These are phyloP conservation scores for Eragrostis nindensis DNA, from an alignment of 176 grass and related monocot species.

Conservation along the genomic window DNA sequence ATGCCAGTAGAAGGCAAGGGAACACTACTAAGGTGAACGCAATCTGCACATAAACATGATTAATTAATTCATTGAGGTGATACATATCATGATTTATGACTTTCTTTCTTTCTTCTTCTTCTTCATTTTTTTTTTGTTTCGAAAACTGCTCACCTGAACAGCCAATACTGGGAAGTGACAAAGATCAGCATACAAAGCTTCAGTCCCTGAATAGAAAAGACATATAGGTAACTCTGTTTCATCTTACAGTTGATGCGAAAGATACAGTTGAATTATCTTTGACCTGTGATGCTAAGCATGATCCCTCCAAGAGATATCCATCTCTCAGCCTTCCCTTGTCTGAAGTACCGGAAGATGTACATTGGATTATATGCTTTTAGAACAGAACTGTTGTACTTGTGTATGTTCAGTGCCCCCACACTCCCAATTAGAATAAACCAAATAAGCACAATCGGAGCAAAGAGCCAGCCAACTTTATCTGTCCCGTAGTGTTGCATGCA, in stretches of 20 bases:
- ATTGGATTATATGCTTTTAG: constrained; percentile 79
- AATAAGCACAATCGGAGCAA: constrained; percentile 79
- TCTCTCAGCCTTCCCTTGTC: constrained; percentile 45
- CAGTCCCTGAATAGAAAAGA: constrained; percentile 61
- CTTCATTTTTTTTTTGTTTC: no score
- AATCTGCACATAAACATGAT: constrained; percentile 57
- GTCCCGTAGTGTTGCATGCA: constrained; percentile 88
- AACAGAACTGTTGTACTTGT: constrained; percentile 71
- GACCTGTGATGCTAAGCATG: constrained; percentile 90
- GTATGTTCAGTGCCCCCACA: constrained; percentile 72
- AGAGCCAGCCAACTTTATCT: constrained; percentile 86
- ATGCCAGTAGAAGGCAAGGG: constrained; percentile 87
- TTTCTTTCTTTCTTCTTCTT: not conserved
- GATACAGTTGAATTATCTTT: constrained; percentile 10
- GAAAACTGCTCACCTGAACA: constrained; percentile 61
- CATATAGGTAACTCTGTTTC: constrained; percentile 37
- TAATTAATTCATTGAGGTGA: constrained; percentile 29
- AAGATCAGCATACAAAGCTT: constrained; percentile 95
- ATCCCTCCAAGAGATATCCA: constrained; percentile 93
- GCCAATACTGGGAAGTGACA: constrained; percentile 84
- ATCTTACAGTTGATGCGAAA: constrained; percentile 27
- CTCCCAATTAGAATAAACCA: constrained; percentile 84
- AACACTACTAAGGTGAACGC: constrained; percentile 80
- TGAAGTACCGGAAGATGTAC: constrained; percentile 67
- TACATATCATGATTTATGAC: not conserved